Conservation (phyloP, 345 rosid species). For the Gossypium mustelinum region DNA sequence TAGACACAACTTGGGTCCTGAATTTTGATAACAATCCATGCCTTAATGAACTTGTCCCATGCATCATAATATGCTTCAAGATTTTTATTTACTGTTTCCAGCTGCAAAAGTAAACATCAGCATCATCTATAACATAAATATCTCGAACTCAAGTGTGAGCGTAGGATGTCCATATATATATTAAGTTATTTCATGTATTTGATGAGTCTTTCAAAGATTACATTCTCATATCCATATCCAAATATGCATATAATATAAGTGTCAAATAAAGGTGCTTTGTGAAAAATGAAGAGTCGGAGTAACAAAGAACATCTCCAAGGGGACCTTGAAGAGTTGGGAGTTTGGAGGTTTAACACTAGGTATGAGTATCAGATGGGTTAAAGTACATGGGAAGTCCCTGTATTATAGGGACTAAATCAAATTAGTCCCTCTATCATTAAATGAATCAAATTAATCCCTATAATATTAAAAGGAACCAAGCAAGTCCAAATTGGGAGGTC, state of each 20-base stretch:
- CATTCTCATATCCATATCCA: neutral
- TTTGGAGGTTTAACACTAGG: neutral
- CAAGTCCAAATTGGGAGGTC: too few relatives aligned
- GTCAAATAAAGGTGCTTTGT: neutral
- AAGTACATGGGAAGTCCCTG: too few relatives aligned
- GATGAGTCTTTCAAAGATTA: neutral
- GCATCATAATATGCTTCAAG: conserved; percentile 83
- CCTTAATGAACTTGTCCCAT: conserved; percentile 79
- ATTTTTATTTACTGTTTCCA: conserved; percentile 70
- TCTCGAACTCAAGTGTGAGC: too few relatives aligned
- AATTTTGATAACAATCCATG: conserved; percentile 88
- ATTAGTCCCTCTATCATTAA: too few relatives aligned
- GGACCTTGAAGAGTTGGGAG: neutral
- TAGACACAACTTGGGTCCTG: conserved; percentile 85
- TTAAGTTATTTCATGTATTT: too few relatives aligned
- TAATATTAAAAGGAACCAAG: too few relatives aligned
- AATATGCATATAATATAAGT: neutral
- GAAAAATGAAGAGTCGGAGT: neutral
- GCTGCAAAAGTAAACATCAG: conserved; percentile 33
- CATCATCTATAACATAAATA: neutral
- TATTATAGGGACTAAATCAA: too few relatives aligned
- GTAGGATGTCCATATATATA: too few relatives aligned
- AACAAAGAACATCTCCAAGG: neutral
- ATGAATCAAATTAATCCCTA: too few relatives aligned
- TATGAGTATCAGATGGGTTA: too few relatives aligned